Evolutionary conservation across 78 protist genomes (phyloP), one percentile per base, ranked within the genome.

Genomic region (Dictyostelium citrinum): DNA sequence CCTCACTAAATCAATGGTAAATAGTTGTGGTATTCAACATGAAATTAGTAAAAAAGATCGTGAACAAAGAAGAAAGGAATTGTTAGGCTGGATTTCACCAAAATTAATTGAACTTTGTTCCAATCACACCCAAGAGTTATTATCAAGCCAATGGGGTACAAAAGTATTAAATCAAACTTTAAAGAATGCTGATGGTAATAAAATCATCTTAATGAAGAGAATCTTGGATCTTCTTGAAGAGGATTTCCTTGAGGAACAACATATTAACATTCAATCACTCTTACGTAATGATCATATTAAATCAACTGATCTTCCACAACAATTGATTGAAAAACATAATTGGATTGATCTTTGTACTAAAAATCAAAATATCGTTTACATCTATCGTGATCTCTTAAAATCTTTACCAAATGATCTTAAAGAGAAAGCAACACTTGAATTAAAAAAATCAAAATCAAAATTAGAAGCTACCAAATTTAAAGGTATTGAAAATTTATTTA

Each of bases 51-150:
- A 88, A 68, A 88, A 88, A 82, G 77, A 58, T n/a, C 77, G 64
- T 43, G 68, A 37, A 11, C 39, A 31, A 45, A 78, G 93, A 78
- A 76, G 93, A 76, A 78, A 78, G 10, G 93, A 88, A 35, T 68
- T 88, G 4, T 49, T 78, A 29, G 67, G 46, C 8, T 88, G 70
- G 49, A 60, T 88, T 31, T 39, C 81, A 55, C 93, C 93, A 88
- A 88, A 88, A 67, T 46, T 88, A 22, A 29, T 88, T 14, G 93
- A 88, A 77, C 39, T 76, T 9, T 86, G 92, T 61, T 74, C 84
- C 6, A 41, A 33, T 61, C 55, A 76, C 17, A 76, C 78, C 1
- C 31, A 61, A 41, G 76, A 74, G 8, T 17, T 85, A 17, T 58
- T 74, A 4, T 29, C 49, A 24, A 43, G 49, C 37, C 51, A 33